A percentile compares a stretch with the other conserved stretches of the same genome.
phyloP scores from a whole-genome alignment of 1,139 yeast species.

The Candida sp. region DNA sequence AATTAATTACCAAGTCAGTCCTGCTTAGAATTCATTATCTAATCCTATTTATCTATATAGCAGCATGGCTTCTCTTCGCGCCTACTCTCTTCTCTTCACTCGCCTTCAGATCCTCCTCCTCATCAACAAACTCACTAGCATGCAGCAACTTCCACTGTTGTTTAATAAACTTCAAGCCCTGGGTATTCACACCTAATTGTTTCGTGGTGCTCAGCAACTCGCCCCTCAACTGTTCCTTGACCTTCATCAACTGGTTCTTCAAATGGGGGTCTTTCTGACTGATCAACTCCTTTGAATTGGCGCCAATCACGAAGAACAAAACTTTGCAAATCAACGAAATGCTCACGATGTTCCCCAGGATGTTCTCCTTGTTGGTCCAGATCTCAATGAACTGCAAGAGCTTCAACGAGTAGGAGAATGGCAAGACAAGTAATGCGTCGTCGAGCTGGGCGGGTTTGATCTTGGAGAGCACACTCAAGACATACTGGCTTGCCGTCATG shows the following conservation, averaged over 20 bases:
- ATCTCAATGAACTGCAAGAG: constrained; percentile 73
- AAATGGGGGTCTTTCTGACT: constrained; percentile 67
- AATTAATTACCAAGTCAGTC: no score
- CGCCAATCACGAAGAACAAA: constrained; percentile 70
- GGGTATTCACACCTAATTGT: constrained; percentile 84
- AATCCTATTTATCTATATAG: constrained; percentile 18
- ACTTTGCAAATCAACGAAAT: constrained; percentile 74
- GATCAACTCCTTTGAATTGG: constrained; percentile 78
- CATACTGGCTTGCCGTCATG: constrained; percentile 77
- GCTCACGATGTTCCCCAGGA: constrained; percentile 48
- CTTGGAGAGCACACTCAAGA: constrained; percentile 67
- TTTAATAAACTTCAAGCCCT: constrained; percentile 76
- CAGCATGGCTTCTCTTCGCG: constrained; percentile 70
- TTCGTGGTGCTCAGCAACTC: constrained; percentile 57
- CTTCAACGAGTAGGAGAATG: constrained; percentile 81
- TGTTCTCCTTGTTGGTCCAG: constrained; percentile 63
- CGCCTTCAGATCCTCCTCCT: constrained; percentile 61
- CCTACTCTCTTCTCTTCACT: constrained; percentile 55
- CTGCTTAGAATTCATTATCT: not conserved
- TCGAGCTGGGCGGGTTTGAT: constrained; percentile 88
- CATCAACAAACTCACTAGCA: constrained; percentile 75
- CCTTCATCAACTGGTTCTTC: constrained; percentile 60
- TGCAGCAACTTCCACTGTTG: constrained; percentile 84
- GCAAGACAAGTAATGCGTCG: constrained; percentile 89
- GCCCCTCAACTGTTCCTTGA: constrained; percentile 58